A percentile compares a stretch with the other conserved stretches of the same genome.
These are phyloP conservation scores for Penicillium sumatraense DNA, from an alignment of 2,329 filamentous ascomycete genomes.

Conservation along the genomic window DNA sequence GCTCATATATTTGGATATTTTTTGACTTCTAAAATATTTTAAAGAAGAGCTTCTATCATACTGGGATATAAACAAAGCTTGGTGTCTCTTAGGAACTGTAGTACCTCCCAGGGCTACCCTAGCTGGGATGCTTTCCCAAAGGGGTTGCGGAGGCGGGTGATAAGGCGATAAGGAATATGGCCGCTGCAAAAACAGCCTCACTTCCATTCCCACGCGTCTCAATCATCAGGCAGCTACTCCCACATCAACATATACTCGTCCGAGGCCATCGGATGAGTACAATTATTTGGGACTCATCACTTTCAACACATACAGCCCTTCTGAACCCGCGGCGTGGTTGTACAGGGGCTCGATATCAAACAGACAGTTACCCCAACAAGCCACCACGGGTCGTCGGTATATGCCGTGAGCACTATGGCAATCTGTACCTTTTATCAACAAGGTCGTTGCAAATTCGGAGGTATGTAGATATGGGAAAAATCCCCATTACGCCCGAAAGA, in stretches of 20 bases:
- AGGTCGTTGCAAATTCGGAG: constrained; percentile 68
- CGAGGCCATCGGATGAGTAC: background rate
- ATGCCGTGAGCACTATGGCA: constrained; percentile 37
- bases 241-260: background rate
- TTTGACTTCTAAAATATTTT: too few species aligned
- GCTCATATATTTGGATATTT: too few species aligned
- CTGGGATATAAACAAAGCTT: too few species aligned
- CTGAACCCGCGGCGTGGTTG: background rate
- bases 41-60: too few species aligned
- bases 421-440: constrained; percentile 69
- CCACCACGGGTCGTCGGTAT: background rate
- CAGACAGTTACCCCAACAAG: background rate
- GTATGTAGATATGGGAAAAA: constrained; percentile 56
- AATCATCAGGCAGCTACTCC: background rate
- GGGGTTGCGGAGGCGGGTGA: too few species aligned
- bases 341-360: background rate
- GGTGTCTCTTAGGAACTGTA: too few species aligned
- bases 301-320: background rate
- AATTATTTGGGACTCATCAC: background rate
- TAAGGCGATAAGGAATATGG: constrained; percentile 12
- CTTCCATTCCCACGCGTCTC: constrained; percentile 6
- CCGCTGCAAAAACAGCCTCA: constrained; percentile 20
- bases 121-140: too few species aligned
- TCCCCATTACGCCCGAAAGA: background rate
- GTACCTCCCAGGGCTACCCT: too few species aligned